Evolutionary conservation across 345 rosid species (phyloP).

Genomic region (Pseudoturritis turrita): DNA sequence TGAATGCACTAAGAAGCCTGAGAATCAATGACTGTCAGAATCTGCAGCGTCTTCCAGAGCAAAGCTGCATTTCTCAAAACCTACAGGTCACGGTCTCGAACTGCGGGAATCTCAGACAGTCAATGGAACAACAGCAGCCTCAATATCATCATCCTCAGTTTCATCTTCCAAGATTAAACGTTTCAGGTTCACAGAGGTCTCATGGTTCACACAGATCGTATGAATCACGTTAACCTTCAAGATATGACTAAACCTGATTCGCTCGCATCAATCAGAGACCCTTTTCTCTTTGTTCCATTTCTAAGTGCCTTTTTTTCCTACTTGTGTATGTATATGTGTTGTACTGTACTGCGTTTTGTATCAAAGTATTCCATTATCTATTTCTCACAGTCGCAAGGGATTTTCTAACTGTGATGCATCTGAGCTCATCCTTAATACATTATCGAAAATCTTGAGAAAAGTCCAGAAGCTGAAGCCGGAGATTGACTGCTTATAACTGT

Average conservation of each 20-base stretch:
- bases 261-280: background rate
- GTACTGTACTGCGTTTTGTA: background rate
- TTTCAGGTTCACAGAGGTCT: slow-evolving; percentile 19
- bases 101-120: slow-evolving; percentile 20
- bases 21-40: slow-evolving; percentile 29
- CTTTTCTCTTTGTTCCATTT: background rate
- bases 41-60: slow-evolving; percentile 24
- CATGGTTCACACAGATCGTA: slow-evolving; percentile 23
- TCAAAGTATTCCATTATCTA: background rate
- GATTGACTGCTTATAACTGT: too few species aligned
- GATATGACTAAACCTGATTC: slow-evolving; percentile 12
- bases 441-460: too few species aligned
- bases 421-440: too few species aligned
- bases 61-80: background rate
- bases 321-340: background rate
- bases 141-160: slow-evolving; percentile 8
- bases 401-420: too few species aligned
- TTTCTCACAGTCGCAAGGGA: background rate
- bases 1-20: slow-evolving; percentile 12
- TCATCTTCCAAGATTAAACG: slow-evolving; percentile 2
- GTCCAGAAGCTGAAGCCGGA: too few species aligned
- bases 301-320: background rate
- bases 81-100: slow-evolving; percentile 17
- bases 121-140: slow-evolving; percentile 7
- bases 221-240: slow-evolving; percentile 18